Base-by-base conservation (phyloP, 2,329 filamentous ascomycete species). In the Botrytis galanthina region DNA sequence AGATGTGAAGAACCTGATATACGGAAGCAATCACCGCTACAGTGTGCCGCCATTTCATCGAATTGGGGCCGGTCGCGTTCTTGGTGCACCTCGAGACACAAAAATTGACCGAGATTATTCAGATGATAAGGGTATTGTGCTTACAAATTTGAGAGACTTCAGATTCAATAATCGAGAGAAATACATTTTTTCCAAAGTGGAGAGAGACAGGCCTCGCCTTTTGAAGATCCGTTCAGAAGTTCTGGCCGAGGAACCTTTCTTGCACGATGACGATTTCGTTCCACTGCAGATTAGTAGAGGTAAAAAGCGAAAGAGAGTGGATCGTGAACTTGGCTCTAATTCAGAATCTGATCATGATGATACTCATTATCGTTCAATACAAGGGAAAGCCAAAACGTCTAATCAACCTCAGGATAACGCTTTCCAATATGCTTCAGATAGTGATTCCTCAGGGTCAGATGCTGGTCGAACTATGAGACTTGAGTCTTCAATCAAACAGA, bases 1-100 rank as follows among this genome's bases (percentile, higher is more conserved):
- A 0, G 95, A 98, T 78, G 84, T 87, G 7, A 87, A 94, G 66
- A 94, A 96, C 76, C 82, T 92, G 62, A 87, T 87, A 39, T 98
- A 95, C 80, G 93, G 93, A 2, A 87, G 88, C 42, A 86, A 92
- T 57, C 90, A 97, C 80, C 89, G 88, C 51, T 92, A 92, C 76
- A 88, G 87, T 71, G 83, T 97, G 18, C 94, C 94, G 0, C 78
- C 83, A 3, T 98, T 97, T 80, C 86, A 87, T 75, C 90, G 93
- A 9, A 84, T 84, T 75, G 93, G 94, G 22, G 84, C 85, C 72
- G 94, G 94, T 3, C 86, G 86, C 73, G 84, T 98, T 1, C 81
- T 98, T 20, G 95, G 95, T 0, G 84, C 91, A 0, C 81, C 84
- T 1, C 83, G 84, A 3, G 85, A 86, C 62, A 84, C 91, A 73